A percentile compares a stretch with the other conserved stretches of the same genome.
Conservation (phyloP, 192 early-diverging fungal genomes). For the Gryganskiella cystojenkinii region DNA sequence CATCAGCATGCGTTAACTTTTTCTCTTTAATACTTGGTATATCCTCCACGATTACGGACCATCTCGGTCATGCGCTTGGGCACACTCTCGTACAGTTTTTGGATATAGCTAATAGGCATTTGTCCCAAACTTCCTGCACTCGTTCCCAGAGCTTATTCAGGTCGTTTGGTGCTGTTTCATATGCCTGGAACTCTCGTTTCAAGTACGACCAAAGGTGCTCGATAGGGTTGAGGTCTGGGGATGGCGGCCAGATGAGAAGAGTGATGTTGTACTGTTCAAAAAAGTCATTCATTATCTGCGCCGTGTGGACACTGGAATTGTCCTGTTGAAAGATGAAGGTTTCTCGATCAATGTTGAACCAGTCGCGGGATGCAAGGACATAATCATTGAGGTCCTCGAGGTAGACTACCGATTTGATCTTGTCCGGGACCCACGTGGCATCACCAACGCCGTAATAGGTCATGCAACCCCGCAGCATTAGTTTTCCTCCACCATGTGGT, state of each 20-base stretch:
- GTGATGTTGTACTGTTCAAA: neutral
- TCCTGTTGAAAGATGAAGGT: constrained; percentile 13
- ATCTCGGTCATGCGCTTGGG: too few relatives aligned
- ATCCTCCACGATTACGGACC: too few relatives aligned
- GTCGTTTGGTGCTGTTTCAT: neutral
- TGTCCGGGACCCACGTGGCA: neutral
- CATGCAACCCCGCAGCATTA: constrained; percentile 2
- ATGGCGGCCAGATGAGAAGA: neutral
- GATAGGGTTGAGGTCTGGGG: neutral
- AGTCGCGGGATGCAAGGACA: neutral
- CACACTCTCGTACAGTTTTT: neutral
- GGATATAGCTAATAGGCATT: neutral
- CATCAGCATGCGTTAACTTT: too few relatives aligned
- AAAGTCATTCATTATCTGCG: neutral
- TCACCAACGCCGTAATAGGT: neutral
- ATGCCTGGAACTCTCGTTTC: neutral
- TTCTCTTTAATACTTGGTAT: too few relatives aligned
- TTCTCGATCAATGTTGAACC: neutral
- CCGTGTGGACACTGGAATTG: neutral
- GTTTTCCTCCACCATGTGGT: neutral
- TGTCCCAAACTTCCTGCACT: too few relatives aligned
- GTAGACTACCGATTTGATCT: neutral
- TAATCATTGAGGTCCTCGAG: neutral
- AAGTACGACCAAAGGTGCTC: neutral
- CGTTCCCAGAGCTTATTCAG: neutral